These are phyloP conservation scores for Colletotrichum magnum DNA, from an alignment of 2,329 filamentous ascomycete species.

Conservation along the genomic window DNA sequence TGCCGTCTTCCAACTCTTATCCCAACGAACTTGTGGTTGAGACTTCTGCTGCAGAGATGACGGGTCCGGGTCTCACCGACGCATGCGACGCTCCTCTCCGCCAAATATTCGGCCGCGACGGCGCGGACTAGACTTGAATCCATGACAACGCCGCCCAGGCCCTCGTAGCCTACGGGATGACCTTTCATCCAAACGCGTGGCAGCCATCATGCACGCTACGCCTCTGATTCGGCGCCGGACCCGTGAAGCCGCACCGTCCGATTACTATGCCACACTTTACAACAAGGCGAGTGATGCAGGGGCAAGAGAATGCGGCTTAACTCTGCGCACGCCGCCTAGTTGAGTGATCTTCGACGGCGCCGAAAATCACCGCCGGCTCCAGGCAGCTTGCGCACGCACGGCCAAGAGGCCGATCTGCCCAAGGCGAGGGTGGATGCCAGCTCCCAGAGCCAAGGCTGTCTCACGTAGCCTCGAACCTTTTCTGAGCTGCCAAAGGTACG, in stretches of 20 bases:
- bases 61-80: not conserved
- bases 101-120: not conserved
- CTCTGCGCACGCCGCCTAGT: not conserved
- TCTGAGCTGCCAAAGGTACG: no score
- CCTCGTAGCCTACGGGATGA: not conserved
- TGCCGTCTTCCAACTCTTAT: not conserved
- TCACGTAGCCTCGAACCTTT: no score
- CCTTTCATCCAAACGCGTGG: constrained; percentile 4
- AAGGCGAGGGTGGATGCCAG: no score
- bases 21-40: constrained; percentile 2
- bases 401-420: not conserved
- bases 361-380: constrained; percentile 1
- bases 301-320: not conserved
- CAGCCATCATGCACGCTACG: constrained; percentile 6
- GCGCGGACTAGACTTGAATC: not conserved
- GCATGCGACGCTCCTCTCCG: not conserved
- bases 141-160: not conserved
- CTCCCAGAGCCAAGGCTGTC: no score
- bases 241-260: not conserved
- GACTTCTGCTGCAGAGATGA: not conserved
- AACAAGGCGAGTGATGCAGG: not conserved
- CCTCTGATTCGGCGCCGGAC: no score
- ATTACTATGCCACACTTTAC: not conserved
- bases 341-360: constrained; percentile 12
- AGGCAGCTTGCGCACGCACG: constrained; percentile 1